Percentiles rank a stretch among this genome's conserved stretches.
These are phyloP conservation scores for Acorus gramineus DNA, from an alignment of 106 monocot species.

Conservation along the genomic window DNA sequence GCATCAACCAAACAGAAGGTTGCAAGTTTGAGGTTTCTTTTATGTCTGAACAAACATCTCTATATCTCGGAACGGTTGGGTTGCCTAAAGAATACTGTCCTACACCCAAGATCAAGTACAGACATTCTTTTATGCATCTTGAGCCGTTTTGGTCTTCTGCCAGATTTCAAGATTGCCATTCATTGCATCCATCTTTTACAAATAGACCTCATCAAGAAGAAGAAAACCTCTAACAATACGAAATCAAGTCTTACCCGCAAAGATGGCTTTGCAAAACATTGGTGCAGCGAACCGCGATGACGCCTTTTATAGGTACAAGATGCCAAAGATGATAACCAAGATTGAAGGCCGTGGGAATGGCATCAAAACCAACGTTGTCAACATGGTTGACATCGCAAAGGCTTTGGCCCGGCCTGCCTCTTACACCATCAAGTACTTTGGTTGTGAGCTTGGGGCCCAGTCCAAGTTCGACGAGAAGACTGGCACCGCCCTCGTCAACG, in stretches of 20 bases:
- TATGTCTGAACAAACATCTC: constrained; percentile 32
- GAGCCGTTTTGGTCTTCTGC: neutral
- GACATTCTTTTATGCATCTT: constrained; percentile 12
- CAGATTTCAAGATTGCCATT: neutral
- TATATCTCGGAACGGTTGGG: constrained; percentile 22
- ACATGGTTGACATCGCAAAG: constrained; percentile 62
- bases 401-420: constrained; percentile 42
- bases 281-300: constrained; percentile 45
- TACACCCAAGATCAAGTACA: constrained; percentile 16
- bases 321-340: constrained; percentile 47
- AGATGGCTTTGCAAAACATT: constrained; percentile 49
- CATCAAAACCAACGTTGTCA: constrained; percentile 52
- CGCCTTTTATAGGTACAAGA: constrained; percentile 58
- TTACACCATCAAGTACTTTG: constrained; percentile 49
- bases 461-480: constrained; percentile 52
- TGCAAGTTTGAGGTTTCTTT: constrained; percentile 11
- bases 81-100: constrained; percentile 25
- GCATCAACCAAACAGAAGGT: constrained; percentile 1
- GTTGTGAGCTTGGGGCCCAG: constrained; percentile 57
- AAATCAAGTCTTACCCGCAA: neutral
- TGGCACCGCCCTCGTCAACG: constrained; percentile 39
- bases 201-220: too few relatives aligned
- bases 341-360: constrained; percentile 55
- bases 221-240: too few relatives aligned
- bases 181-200: neutral